phyloP scores from a whole-genome alignment of 495 filamentous ascomycete species.

The Hypomontagnella submonticulosa region DNA sequence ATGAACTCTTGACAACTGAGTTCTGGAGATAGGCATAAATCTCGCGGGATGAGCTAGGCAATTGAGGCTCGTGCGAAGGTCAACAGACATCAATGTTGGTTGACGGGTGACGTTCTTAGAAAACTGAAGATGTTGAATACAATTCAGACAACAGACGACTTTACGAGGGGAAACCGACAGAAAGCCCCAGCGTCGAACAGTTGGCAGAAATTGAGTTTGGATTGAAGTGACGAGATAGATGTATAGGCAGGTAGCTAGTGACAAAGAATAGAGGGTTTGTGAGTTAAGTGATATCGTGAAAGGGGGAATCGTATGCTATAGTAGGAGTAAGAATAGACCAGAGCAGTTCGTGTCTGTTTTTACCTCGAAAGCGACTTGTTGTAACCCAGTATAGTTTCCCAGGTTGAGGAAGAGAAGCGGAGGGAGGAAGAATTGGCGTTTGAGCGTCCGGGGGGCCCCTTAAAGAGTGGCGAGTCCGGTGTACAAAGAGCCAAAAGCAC shows the following conservation, averaged over 20 bases:
- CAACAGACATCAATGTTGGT: slow-evolving; percentile 79
- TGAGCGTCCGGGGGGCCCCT: slow-evolving; percentile 25
- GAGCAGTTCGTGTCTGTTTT: slow-evolving; percentile 19
- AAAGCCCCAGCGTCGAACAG: slow-evolving; percentile 21
- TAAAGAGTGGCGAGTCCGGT: slow-evolving; percentile 36
- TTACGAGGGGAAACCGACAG: slow-evolving; percentile 34
- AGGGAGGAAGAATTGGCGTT: slow-evolving; percentile 15
- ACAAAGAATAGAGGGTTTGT: slow-evolving; percentile 30
- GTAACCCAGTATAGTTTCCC: slow-evolving; percentile 33
- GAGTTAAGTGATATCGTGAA: slow-evolving; percentile 26
- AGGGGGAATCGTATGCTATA: slow-evolving; percentile 30
- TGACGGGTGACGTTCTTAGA: slow-evolving; percentile 44
- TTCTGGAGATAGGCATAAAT: slow-evolving; percentile 77
- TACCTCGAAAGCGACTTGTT: slow-evolving; percentile 34
- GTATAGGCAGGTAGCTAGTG: slow-evolving; percentile 10
- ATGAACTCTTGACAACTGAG: slow-evolving; percentile 76
- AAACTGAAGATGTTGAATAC: slow-evolving; percentile 24
- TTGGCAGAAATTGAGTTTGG: slow-evolving; percentile 9
- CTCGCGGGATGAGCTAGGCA: slow-evolving; percentile 76
- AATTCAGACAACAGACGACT: slow-evolving; percentile 35
- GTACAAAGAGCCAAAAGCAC: slow-evolving; percentile 24
- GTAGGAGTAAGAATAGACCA: slow-evolving; percentile 31
- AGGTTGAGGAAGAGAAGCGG: slow-evolving; percentile 32
- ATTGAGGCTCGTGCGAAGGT: slow-evolving; percentile 72
- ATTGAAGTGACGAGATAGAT: slow-evolving; percentile 26